Evolutionary conservation across 2,329 filamentous ascomycete genomes (phyloP), one percentile per base, ranked within the genome.

Genomic region (Colletotrichum cereale): DNA sequence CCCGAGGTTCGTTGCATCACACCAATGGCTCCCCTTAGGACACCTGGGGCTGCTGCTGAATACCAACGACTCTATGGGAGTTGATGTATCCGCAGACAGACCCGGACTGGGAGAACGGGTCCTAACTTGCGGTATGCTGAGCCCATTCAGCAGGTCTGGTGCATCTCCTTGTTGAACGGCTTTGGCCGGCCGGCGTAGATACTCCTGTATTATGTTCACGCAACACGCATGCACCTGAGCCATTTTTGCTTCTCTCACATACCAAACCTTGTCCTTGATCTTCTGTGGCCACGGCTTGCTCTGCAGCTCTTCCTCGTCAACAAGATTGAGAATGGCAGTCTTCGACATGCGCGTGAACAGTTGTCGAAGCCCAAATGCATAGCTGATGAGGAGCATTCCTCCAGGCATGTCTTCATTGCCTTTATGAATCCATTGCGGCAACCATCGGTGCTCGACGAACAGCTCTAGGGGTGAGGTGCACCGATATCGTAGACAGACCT

Each of bases 1-100:
- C 3, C 87, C 87, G 0, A 89, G 79, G 64, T 86, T 88, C 0
- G 83, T 82, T 0, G 86, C 85, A 72, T 89, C 87, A 66, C 87
- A 89, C 75, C 80, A 78, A 65, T 85, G 85, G 65, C 82, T 85
- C 0, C 85, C 84, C 67, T 82, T 86, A 21, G 86, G 85, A 67
- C 87, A 89, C 42, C 86, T 81, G 3, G 86, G 81, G 0, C 76
- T 79, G 40, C 79, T 82, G 1, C 81, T 83, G 4, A 85, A 73
- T n/a, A 76, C 64, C 36, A 80, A 69, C 3, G 77, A 75, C 21
- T 74, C 71, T 18, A 71, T 62, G 50, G 69, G 73, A 21, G 75
- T 65, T 24, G 53, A 47, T 31, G 26, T 24, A 14, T 48, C 52
- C 11, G 53, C 8, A 24, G 24, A 11, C n/a, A 21, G 26, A 0